Base-by-base conservation (phyloP, 768 basidiomycete genomes). In the Porphyrellus cyaneotinctus region DNA sequence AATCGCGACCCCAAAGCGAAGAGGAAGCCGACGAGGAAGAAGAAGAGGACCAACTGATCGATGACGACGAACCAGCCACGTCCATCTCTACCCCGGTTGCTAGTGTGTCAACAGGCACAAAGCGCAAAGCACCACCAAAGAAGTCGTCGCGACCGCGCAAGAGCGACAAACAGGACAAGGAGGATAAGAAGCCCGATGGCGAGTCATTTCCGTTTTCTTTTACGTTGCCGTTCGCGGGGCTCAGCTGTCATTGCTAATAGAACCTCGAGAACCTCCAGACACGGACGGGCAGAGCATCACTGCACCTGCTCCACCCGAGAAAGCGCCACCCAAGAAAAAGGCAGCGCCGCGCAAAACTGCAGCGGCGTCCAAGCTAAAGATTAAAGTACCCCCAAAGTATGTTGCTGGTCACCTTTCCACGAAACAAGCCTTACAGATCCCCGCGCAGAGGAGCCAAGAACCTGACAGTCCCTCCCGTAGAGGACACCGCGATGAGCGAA, bases 11-110 rank as follows among this genome's bases (percentile, higher is more conserved):
- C 18, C 59, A 47, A 22, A 57, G 64, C 41, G 78, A 75, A 14
- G 80, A 81, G 22, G 84, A 84, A 31, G 79, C 76, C 15, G 79
- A 79, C 12, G 84, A 81, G 9, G 85, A 87, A 30, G 79, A 79
- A 0, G 86, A 87, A 66, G 86, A 88, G 70, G 88, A 91, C 72
- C 83, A 89, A 60, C 79, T 90, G 58, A 84, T 89, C 59, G 88
- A 91, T 68, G 88, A 88, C 53, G 84, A 76, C 39, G 76, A 64
- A 46, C 62, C 59, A 20, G 48, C 70, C 18, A 62, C 67, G 20
- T 51, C 63, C 37, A 55, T 67, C 54, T 65, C 69, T 53, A 60
- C 63, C 2, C 58, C 66, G 17, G 52, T 65, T 48, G 47, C 67
- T 18, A 42, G 41, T 9, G 30, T 32, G 6, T 31, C 43, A 39